A percentile compares a stretch with the other conserved stretches of the same genome.
Conservation (phyloP, 306 rosid species). For the Gillenia trifoliata region DNA sequence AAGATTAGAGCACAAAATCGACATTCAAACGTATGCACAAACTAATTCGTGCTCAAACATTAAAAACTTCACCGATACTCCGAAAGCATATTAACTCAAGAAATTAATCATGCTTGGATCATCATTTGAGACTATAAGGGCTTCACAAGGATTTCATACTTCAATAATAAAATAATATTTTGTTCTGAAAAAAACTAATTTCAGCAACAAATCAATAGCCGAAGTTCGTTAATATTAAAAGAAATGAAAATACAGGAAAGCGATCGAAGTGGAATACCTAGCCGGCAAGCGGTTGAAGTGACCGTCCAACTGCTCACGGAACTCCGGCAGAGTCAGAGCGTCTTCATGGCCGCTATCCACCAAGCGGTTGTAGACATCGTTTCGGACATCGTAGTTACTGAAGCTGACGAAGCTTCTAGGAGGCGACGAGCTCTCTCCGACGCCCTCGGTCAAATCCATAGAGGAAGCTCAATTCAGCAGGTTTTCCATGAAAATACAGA, state of each 20-base stretch:
- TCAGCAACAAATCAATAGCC: not conserved
- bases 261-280: conserved; percentile 41
- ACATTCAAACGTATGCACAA: not conserved
- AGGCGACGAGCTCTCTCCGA: conserved; percentile 97
- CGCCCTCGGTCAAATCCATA: conserved; percentile 92
- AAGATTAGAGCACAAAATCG: not conserved
- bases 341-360: conserved; percentile 58
- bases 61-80: not conserved
- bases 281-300: conserved; percentile 96
- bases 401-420: conserved; percentile 64
- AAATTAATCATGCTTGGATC: not conserved
- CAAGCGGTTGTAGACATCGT: conserved; percentile 76
- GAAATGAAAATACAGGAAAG: not conserved
- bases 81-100: not conserved
- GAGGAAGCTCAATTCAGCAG: not conserved
- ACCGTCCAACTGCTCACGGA: conserved; percentile 76
- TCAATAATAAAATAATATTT: not conserved
- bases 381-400: conserved; percentile 59
- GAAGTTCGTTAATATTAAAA: not conserved
- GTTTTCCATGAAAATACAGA: conserved; percentile 23
- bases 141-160: not conserved
- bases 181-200: not conserved
- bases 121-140: not conserved
- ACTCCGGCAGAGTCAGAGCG: conserved; percentile 60
- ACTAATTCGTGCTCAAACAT: not conserved